Evolutionary conservation across 2,329 filamentous ascomycete species (phyloP), one percentile per base, ranked within the genome.

Genomic region (Bipolaris bicolor): DNA sequence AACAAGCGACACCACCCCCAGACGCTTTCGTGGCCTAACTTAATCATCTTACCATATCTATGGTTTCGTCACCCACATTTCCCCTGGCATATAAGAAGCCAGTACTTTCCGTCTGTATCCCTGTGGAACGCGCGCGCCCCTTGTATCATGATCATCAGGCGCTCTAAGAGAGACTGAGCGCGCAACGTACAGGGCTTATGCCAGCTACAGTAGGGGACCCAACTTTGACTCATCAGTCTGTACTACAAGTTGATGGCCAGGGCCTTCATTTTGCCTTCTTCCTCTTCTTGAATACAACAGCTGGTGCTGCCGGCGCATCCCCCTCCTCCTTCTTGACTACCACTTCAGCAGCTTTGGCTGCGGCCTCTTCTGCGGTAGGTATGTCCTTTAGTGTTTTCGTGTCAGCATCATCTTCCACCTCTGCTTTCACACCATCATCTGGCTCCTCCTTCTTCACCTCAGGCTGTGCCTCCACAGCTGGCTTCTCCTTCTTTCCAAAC

Each of bases 271-370:
- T 49, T 82, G 84, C 79, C 13, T 86, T 94, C 70, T 92, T 94
- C 52, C 90, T 81, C 79, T 92, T 93, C 78, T 93, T 94, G 77
- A 94, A 95, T 3, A 92, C 80, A 2, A 92, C 83, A 2, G 84
- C 81, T 6, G 72, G 72, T 44, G 62, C 63, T 36, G 66, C 65
- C 5, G 65, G 57, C 3, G 57, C 58, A 16, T 63, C 22, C 16
- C 24, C 64, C 29, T 69, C 65, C n/a, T 66, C 72, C 20, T 64
- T 58, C 46, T 69, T 70, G 7, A 65, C 41, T 6, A 47, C 24
- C 15, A 49, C 45, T 15, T 56, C 53, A 45, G 55, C 65, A 64
- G 45, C 61, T 15, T 63, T 65, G 2, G 60, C 61, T 47, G 60
- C 57, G 6, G 63, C 69, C 55, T 61, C 68, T 18, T 71, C 71